phyloP scores from a whole-genome alignment of 1,284 basidiomycete species.

The Apiotrichum gracile region DNA sequence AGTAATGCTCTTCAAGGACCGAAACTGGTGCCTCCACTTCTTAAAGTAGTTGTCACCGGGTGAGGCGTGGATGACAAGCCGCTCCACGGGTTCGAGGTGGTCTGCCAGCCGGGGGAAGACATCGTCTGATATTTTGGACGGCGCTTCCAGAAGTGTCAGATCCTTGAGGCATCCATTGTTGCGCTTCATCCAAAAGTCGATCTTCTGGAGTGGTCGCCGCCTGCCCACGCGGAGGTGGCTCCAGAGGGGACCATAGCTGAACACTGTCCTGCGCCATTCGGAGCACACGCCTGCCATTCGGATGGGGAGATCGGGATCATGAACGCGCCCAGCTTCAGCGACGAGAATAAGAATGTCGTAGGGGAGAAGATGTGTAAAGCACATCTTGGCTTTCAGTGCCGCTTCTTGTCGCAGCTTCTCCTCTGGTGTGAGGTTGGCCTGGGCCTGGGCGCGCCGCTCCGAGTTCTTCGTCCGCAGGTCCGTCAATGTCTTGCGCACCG shows the following conservation, averaged over 20 bases:
- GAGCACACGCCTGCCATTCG: constrained; percentile 29
- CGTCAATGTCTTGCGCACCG: neutral
- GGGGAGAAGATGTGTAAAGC: constrained; percentile 25
- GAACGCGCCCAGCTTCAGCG: constrained; percentile 18
- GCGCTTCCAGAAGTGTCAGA: constrained; percentile 8
- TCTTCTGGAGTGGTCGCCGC: constrained; percentile 19
- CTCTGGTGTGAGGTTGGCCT: neutral
- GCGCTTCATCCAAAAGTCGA: constrained; percentile 17
- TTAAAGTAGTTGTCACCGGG: too few species aligned
- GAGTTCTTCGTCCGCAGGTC: constrained; percentile 1
- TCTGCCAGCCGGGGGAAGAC: neutral
- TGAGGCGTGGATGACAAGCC: neutral
- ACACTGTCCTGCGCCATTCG: constrained; percentile 24
- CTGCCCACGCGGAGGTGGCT: constrained; percentile 17
- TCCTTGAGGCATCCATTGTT: constrained; percentile 14
- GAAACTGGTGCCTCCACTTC: too few species aligned
- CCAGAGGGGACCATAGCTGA: constrained; percentile 23
- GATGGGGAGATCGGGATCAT: constrained; percentile 18
- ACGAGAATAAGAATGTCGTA: constrained; percentile 31
- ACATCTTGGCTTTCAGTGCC: constrained; percentile 14
- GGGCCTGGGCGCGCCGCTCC: neutral
- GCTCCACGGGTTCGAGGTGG: neutral
- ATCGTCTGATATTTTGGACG: neutral
- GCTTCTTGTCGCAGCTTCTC: neutral
- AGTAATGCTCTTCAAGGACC: neutral